A percentile compares a stretch with the other conserved stretches of the same genome.
Conservation (phyloP, 192 early-diverging fungal species). For the Oehlia diaphana region DNA sequence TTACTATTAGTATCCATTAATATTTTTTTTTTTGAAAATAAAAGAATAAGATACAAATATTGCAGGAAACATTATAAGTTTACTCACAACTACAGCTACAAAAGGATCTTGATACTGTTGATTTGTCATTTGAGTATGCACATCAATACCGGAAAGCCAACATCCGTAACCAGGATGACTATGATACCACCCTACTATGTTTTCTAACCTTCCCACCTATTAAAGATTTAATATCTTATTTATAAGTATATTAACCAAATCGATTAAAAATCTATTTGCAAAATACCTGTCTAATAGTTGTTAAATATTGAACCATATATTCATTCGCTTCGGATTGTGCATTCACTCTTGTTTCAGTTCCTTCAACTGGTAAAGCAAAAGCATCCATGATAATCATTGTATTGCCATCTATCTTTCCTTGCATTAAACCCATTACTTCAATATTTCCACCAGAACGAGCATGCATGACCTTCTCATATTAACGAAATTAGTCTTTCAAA, state of each 20-base stretch:
- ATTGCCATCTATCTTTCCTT: constrained; percentile 85
- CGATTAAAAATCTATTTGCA: neutral
- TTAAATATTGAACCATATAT: constrained; percentile 95
- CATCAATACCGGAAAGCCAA: constrained; percentile 99
- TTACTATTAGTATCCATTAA: neutral
- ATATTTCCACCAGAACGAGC: constrained; percentile 95
- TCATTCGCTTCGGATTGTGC: constrained; percentile 92
- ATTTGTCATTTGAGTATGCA: constrained; percentile 92
- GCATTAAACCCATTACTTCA: constrained; percentile 98
- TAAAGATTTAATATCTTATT: neutral
- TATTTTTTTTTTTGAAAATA: neutral
- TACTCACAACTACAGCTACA: constrained; percentile 86
- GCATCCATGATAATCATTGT: constrained; percentile 96
- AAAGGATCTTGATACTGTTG: constrained; percentile 95
- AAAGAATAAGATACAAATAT: neutral
- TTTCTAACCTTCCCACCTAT: constrained; percentile 85
- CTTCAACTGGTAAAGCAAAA: constrained; percentile 97
- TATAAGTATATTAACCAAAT: neutral
- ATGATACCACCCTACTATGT: constrained; percentile 98
- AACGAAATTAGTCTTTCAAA: neutral
- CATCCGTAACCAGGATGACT: constrained; percentile 99
- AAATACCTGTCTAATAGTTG: constrained; percentile 74
- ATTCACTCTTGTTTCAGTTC: constrained; percentile 96
- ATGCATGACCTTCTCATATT: constrained; percentile 77
- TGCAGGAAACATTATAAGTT: neutral